These are phyloP conservation scores for Hanseniaspora meyeri DNA, from an alignment of 805 yeast species.

Conservation along the genomic window DNA sequence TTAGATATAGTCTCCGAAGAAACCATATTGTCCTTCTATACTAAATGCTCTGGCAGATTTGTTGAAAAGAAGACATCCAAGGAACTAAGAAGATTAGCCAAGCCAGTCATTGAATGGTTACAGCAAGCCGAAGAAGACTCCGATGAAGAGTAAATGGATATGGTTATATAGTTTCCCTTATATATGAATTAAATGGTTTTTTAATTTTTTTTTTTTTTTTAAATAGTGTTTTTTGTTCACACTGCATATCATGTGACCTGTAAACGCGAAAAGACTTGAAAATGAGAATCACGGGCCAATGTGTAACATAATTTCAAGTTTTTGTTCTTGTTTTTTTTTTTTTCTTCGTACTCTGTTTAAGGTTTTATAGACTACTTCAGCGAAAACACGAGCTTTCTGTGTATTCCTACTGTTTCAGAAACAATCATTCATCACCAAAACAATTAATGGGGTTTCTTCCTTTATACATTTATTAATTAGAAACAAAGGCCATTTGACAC, in stretches of 20 bases:
- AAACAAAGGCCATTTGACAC: too few species aligned
- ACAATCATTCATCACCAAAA: too few species aligned
- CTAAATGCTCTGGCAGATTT: conserved; percentile 82
- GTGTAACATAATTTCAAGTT: too few species aligned
- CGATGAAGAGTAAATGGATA: conserved; percentile 37
- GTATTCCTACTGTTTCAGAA: too few species aligned
- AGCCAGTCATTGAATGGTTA: conserved; percentile 90
- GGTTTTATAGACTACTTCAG: too few species aligned
- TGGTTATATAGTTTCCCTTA: conserved; percentile 13
- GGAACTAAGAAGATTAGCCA: conserved; percentile 91
- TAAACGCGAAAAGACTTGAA: too few species aligned
- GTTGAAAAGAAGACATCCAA: conserved; percentile 85
- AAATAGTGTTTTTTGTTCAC: not conserved
- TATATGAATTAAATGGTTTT: conserved; percentile 10
- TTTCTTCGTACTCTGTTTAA: too few species aligned
- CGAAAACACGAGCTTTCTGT: too few species aligned
- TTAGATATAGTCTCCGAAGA: conserved; percentile 78
- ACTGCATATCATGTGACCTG: too few species aligned
- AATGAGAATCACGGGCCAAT: too few species aligned
- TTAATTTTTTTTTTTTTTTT: conserved; percentile 15
- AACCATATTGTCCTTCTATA: conserved; percentile 69
- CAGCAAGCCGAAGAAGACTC: conserved; percentile 82
- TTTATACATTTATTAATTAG: too few species aligned
- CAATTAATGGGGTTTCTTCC: too few species aligned
- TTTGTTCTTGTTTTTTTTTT: not conserved